A percentile compares a stretch with the other conserved stretches of the same genome.
These are phyloP conservation scores for Avena sativa DNA, from an alignment of 176 grass and related monocot species.

Conservation along the genomic window DNA sequence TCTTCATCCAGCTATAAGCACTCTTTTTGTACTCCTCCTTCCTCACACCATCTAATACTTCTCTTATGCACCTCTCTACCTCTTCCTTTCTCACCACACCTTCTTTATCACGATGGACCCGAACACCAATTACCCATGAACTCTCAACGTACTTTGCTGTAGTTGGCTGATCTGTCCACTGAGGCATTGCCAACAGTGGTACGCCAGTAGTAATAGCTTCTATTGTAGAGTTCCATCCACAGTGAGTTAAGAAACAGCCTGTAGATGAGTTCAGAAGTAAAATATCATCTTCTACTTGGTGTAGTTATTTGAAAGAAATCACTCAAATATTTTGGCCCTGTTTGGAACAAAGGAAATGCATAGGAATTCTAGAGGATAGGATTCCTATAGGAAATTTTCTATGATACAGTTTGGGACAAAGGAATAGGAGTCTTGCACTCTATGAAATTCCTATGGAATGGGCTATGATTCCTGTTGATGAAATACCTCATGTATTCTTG, in stretches of 20 bases:
- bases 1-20: conserved; percentile 15
- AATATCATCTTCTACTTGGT: neutral
- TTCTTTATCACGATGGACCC: neutral
- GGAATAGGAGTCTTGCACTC: too few species aligned
- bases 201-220: conserved; percentile 31
- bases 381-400: too few species aligned
- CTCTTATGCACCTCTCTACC: conserved; percentile 37
- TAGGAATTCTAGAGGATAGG: too few species aligned
- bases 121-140: conserved; percentile 33
- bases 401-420: too few species aligned
- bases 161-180: conserved; percentile 54
- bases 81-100: conserved; percentile 1
- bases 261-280: neutral
- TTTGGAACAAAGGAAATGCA: too few species aligned
- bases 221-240: conserved; percentile 53
- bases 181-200: conserved; percentile 42
- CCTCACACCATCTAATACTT: conserved; percentile 30
- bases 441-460: neutral
- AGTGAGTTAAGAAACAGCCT: conserved; percentile 63
- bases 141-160: conserved; percentile 49
- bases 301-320: neutral
- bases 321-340: neutral
- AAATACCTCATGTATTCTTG: too few species aligned
- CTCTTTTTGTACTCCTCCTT: neutral
- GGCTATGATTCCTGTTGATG: too few species aligned